phyloP scores from a whole-genome alignment of 495 filamentous ascomycete genomes.

The Darksidea phi region DNA sequence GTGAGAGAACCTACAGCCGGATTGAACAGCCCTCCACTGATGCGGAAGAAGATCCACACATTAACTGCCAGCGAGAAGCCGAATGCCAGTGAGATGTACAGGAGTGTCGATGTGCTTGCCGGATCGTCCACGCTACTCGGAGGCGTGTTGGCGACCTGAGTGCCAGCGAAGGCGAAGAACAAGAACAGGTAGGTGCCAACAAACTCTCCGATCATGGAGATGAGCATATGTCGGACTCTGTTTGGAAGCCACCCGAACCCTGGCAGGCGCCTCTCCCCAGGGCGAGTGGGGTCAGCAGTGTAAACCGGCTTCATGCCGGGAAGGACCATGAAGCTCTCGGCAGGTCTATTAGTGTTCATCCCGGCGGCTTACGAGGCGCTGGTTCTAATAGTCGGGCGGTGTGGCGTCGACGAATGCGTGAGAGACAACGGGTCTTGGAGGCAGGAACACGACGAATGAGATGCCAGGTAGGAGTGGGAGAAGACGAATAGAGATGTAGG shows the following conservation, averaged over 20 bases:
- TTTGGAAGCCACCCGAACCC: constrained; percentile 37
- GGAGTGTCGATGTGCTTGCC: constrained; percentile 44
- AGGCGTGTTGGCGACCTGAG: constrained; percentile 65
- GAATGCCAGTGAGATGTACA: constrained; percentile 72
- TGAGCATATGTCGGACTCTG: constrained; percentile 49
- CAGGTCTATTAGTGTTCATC: constrained; percentile 30
- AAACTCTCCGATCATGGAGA: constrained; percentile 68
- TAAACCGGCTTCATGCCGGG: constrained; percentile 32
- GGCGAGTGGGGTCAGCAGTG: constrained; percentile 29
- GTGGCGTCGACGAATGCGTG: constrained; percentile 15
- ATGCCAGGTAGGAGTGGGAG: constrained; percentile 5
- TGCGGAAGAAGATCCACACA: constrained; percentile 81
- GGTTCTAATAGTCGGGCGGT: constrained; percentile 7
- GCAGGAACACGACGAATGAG: constrained; percentile 2
- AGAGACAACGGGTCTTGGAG: constrained; percentile 13
- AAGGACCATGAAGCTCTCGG: constrained; percentile 34
- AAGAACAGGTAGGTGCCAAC: constrained; percentile 81
- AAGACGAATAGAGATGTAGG: constrained; percentile 15
- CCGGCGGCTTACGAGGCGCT: neutral
- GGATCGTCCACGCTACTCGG: neutral
- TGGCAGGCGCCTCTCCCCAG: constrained; percentile 22
- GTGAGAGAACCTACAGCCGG: constrained; percentile 57
- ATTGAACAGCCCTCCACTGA: constrained; percentile 79
- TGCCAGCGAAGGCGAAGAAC: constrained; percentile 76
- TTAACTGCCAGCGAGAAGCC: constrained; percentile 76